Evolutionary conservation across 371 early-diverging fungal species (phyloP), one percentile per base, ranked within the genome.

Genomic region (Zancudomyces culisetae): DNA sequence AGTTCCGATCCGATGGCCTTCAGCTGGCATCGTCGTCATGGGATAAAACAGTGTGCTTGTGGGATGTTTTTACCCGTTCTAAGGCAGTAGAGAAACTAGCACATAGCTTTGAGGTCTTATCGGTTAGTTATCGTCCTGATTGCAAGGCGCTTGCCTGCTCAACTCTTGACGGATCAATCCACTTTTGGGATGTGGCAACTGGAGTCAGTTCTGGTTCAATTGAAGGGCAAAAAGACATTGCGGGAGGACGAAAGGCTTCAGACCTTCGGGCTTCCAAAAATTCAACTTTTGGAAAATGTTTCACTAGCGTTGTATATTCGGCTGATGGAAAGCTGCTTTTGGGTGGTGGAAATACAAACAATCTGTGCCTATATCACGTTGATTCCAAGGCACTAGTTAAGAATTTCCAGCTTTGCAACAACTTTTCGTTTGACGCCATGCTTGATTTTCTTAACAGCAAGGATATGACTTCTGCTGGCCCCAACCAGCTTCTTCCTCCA

Each of bases 391-490:
- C 83, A 10, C 72, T 98, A 29, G 68, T 98, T 58, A 83, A 83
- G 57, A 83, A 85, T 63, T 96, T 89, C 73, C 81, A 83, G 57
- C 79, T 91, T 26, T 84, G 94, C 3, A 73, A 80, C 57, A 96
- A 95, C 70, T 70, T 83, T 53, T 85, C 92, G 0, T 72, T 90
- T 51, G 95, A 98, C 55, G 93, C 93, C 39, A 87, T 90, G 49
- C 81, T 81, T 48, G 88, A 86, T 51, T 72, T 78, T 59, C 75
- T 94, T 45, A 91, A 92, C 63, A 80, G 82, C 23, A 81, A 81
- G 53, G 69, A 85, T 53, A 90, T 95, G 87, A 92, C 93, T 8
- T 91, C 94, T 51, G 91, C 90, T 27, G 98, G 95, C 2, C 73
- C 89, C 3, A 70, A 79, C 42, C 85, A 83, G 43, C 60, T 85